Conservation (phyloP, 2,329 filamentous ascomycete species). For the Ophiostoma ips region DNA sequence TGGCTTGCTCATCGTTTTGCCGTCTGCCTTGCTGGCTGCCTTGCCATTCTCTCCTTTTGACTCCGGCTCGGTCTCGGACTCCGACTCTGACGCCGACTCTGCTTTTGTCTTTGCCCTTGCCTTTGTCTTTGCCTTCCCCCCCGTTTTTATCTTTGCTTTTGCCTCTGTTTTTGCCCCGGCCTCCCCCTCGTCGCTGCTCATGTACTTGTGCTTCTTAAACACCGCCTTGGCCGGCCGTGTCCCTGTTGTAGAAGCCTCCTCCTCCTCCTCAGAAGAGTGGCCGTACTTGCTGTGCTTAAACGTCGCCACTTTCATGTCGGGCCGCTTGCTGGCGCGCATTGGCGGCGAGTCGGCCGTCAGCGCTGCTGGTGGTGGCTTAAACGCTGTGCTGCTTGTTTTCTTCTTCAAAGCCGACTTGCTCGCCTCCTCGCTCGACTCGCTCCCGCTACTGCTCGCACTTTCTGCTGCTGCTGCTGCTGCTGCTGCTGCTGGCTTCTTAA, state of each 20-base stretch:
- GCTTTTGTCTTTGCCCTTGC: not conserved
- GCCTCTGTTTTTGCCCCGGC: not conserved
- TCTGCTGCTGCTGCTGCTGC: not conserved
- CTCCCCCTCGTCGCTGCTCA: not conserved
- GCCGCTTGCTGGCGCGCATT: not conserved
- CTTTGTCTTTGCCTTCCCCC: not conserved
- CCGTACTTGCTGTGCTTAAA: conserved; percentile 7
- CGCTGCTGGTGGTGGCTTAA: not conserved
- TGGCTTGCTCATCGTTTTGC: no score
- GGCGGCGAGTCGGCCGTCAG: not conserved
- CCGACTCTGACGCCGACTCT: no score
- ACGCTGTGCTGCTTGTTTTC: not conserved
- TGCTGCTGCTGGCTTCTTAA: not conserved
- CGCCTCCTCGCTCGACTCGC: not conserved
- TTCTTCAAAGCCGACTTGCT: no score
- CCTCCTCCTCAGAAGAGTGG: not conserved
- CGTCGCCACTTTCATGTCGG: not conserved
- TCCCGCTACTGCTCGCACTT: not conserved
- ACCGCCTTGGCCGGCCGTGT: not conserved
- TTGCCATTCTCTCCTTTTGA: no score
- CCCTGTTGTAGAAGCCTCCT: not conserved
- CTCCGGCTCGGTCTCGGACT: no score
- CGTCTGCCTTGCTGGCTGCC: no score
- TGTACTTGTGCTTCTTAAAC: not conserved
- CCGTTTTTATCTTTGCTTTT: not conserved